Evolutionary conservation across 2,329 filamentous ascomycete genomes (phyloP).

Genomic region (Diplodia mutila): DNA sequence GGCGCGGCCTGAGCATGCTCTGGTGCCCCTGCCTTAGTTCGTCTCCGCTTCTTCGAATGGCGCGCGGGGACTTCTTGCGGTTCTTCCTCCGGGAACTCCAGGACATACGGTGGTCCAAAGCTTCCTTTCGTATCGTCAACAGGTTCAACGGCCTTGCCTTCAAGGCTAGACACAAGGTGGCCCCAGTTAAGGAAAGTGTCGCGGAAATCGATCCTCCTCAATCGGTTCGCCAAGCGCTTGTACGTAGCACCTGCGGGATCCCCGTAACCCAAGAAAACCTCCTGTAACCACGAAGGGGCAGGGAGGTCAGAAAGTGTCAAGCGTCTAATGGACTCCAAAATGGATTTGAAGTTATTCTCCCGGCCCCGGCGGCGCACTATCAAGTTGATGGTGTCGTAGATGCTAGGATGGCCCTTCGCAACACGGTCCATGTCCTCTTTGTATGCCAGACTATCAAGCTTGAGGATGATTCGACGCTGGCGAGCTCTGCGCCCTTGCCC

Average conservation of each 20-base stretch:
- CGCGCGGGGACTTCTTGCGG: slow-evolving; percentile 45
- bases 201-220: slow-evolving; percentile 82
- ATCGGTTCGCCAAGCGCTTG: slow-evolving; percentile 75
- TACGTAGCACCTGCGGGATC: slow-evolving; percentile 88
- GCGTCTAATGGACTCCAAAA: slow-evolving; percentile 87
- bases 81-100: slow-evolving; percentile 61
- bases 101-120: slow-evolving; percentile 85
- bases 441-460: slow-evolving; percentile 78
- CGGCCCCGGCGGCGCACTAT: slow-evolving; percentile 79
- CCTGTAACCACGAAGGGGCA: slow-evolving; percentile 88
- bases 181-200: slow-evolving; percentile 97
- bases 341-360: slow-evolving; percentile 96
- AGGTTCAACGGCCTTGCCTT: slow-evolving; percentile 84
- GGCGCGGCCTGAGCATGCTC: slow-evolving; percentile 58
- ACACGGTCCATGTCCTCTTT: slow-evolving; percentile 72
- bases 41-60: slow-evolving; percentile 62
- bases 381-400: slow-evolving; percentile 85
- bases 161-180: slow-evolving; percentile 85
- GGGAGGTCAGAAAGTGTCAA: slow-evolving; percentile 84
- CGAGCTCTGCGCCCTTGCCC: slow-evolving; percentile 61
- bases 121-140: slow-evolving; percentile 70
- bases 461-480: slow-evolving; percentile 74
- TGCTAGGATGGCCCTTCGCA: slow-evolving; percentile 69
- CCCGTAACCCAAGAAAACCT: slow-evolving; percentile 96
- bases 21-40: slow-evolving; percentile 41